Evolutionary conservation across 768 basidiomycete genomes (phyloP).

Genomic region (Cystobasidium ongulense): DNA sequence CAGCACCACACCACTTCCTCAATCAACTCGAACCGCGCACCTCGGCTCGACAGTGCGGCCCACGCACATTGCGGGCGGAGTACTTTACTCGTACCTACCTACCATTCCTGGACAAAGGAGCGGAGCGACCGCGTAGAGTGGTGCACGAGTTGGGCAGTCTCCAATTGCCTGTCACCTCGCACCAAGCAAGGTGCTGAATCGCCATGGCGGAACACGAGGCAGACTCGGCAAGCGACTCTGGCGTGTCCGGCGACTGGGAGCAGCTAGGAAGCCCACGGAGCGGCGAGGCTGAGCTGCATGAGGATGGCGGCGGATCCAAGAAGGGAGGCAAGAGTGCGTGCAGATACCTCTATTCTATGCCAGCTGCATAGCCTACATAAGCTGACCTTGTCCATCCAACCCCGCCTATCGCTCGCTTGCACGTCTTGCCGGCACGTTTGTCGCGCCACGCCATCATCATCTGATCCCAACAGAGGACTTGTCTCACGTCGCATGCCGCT

Average conservation of each 20-base stretch:
- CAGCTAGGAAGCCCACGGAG: neutral
- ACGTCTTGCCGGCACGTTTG: neutral
- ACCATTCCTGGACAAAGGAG: neutral
- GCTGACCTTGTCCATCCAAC: neutral
- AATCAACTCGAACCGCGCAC: neutral
- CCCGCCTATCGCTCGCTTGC: neutral
- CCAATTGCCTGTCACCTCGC: neutral
- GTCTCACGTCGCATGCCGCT: conserved; percentile 25
- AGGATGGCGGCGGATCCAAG: neutral
- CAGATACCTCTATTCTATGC: neutral
- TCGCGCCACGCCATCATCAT: neutral
- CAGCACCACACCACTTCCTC: neutral
- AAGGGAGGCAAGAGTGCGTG: conserved; percentile 20
- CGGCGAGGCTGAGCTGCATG: neutral
- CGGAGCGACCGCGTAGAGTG: no score
- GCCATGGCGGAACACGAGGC: neutral
- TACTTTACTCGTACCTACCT: no score
- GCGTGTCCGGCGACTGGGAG: neutral
- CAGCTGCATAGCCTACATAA: neutral
- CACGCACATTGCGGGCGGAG: neutral
- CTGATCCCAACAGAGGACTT: conserved; percentile 14
- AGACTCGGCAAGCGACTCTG: neutral
- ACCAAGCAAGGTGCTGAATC: no score
- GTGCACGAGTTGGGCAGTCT: no score
- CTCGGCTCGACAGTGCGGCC: neutral